Evolutionary conservation across 345 rosid species (phyloP), one percentile per base, ranked within the genome.

Genomic region (Barbarea vulgaris): DNA sequence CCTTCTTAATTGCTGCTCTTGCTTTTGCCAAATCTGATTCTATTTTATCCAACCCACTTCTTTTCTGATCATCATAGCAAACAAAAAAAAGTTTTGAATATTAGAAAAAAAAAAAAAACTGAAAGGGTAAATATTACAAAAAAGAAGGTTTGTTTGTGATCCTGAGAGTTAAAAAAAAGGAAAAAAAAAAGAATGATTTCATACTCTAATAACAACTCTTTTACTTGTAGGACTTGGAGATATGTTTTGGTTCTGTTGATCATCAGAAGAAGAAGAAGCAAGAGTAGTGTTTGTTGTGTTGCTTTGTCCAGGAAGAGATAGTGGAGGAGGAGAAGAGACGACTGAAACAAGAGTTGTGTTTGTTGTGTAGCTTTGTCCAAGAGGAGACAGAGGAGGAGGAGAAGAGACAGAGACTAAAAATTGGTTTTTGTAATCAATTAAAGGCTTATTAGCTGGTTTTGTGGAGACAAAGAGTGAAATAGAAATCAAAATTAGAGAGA

Each of bases 21-120:
- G 93, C 85, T n/a, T 70, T 67, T 1, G 67, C 87, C 48, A 89
- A 79, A 7, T 67, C 79, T 33, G 57, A 81, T 78, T 85, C 88
- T 30, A 87, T 82, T 46, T 71, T 79, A 24, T 74, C 76, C 27
- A 25, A 31, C 25, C 67, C 47, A 36, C 58, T 81, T 69, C 64
- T 77, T 46, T 81, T 77, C 84, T 85, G 37, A 31, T 57, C 62
- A 31, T 57, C 62, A 31, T 17, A 57, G 13, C 1, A 27, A 27
- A 52, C 7, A 24, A 55, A 28, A 1, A 4, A 10, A 10, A 1
- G 5, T 19, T n/a, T 21, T 6, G 12, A 61, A 18, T 18, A 27
- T 51, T 28, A 59, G 14, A 19, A 39, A 37, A 13, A 30, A n/a
- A 27, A 19, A 39, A 37, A 13, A 30, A n/a, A 27, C 3, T 27